phyloP scores from a whole-genome alignment of 129 eudicot species.

The Gnaphalium uliginosum region DNA sequence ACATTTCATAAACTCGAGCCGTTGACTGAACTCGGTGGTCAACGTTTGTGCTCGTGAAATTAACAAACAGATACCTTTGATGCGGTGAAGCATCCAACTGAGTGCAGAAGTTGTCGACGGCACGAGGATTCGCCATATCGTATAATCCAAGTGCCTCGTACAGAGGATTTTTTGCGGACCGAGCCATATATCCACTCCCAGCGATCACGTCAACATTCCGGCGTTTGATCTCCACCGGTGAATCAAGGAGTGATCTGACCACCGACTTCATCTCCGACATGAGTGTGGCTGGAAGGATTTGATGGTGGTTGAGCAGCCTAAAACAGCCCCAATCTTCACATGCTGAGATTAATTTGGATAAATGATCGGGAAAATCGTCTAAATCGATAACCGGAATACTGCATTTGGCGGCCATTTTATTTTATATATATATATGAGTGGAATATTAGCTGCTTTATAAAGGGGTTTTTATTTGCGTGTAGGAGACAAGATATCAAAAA shows the following conservation, averaged over 20 bases:
- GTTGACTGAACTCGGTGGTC: neutral
- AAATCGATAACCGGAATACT: constrained; percentile 64
- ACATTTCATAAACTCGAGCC: too few relatives aligned
- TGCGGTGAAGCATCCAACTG: constrained; percentile 56
- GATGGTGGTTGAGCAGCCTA: constrained; percentile 56
- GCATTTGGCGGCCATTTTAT: constrained; percentile 30
- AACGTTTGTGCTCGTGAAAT: neutral
- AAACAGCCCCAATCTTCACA: constrained; percentile 85
- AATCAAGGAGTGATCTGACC: constrained; percentile 52
- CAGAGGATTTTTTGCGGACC: constrained; percentile 49
- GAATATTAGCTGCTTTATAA: too few relatives aligned
- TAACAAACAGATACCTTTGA: constrained; percentile 42
- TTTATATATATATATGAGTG: too few relatives aligned
- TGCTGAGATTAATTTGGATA: constrained; percentile 46
- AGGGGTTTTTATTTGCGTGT: too few relatives aligned
- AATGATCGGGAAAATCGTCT: constrained; percentile 47
- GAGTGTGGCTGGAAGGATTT: constrained; percentile 40
- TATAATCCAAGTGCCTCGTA: constrained; percentile 74
- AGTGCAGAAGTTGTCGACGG: constrained; percentile 56
- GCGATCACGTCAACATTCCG: constrained; percentile 56
- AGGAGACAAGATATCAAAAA: too few relatives aligned
- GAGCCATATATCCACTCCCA: constrained; percentile 78
- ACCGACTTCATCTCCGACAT: constrained; percentile 67
- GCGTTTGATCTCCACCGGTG: constrained; percentile 60
- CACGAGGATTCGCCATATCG: constrained; percentile 47